These are phyloP conservation scores for Thelonectria discophora DNA, from an alignment of 2,329 filamentous ascomycete genomes.

Conservation along the genomic window DNA sequence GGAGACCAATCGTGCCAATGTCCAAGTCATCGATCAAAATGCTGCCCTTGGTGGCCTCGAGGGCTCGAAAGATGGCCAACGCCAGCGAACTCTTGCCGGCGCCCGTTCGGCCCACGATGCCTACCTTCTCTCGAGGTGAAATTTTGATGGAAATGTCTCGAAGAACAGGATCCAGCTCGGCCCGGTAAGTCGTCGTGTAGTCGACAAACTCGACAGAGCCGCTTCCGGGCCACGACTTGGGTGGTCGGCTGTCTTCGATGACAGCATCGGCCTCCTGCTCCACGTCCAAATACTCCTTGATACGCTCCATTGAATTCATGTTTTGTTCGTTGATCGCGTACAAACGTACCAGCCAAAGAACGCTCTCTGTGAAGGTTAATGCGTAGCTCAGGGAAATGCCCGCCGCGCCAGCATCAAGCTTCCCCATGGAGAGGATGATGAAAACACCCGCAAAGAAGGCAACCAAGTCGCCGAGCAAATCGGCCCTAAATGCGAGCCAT, in stretches of 20 bases:
- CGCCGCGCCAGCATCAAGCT: conserved; percentile 88
- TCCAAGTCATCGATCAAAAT: conserved; percentile 94
- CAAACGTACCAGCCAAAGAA: conserved; percentile 93
- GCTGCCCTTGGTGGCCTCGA: conserved; percentile 89
- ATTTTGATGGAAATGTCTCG: conserved; percentile 88
- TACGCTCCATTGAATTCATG: conserved; percentile 98
- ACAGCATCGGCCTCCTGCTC: conserved; percentile 89
- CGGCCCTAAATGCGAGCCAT: conserved; percentile 94
- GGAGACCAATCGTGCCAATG: conserved; percentile 88
- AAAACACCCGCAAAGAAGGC: conserved; percentile 94
- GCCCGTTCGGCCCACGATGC: conserved; percentile 93
- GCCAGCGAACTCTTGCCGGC: conserved; percentile 97
- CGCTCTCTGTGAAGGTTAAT: conserved; percentile 95
- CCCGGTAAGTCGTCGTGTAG: conserved; percentile 89
- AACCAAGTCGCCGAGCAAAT: conserved; percentile 88
- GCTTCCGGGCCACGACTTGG: conserved; percentile 82
- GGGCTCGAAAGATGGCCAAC: conserved; percentile 88
- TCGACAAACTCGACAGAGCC: conserved; percentile 87
- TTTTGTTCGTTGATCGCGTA: conserved; percentile 98
- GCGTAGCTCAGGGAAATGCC: conserved; percentile 96
- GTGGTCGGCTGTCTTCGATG: conserved; percentile 80
- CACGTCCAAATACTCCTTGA: conserved; percentile 96
- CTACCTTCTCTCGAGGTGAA: conserved; percentile 86
- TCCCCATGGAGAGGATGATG: conserved; percentile 83
- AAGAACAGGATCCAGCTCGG: conserved; percentile 87